phyloP scores from a whole-genome alignment of 1,284 basidiomycete species.

The Cutaneotrichosporon mucoides region DNA sequence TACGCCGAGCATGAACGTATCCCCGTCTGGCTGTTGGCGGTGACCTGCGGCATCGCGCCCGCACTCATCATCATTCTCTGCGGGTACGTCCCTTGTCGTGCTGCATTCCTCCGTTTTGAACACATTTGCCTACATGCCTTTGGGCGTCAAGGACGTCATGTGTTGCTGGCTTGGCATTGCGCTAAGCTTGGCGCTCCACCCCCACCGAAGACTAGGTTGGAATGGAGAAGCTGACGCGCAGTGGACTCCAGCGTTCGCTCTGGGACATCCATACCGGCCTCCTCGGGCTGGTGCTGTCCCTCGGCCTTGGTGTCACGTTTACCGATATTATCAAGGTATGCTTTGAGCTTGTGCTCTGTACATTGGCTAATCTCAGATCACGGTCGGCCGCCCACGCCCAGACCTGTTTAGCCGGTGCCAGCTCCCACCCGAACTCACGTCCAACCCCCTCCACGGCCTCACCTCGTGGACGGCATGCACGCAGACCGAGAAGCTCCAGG shows the following conservation, averaged over 20 bases:
- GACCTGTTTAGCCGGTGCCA: slow-evolving; percentile 81
- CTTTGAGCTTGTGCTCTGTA: neutral
- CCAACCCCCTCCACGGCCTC: slow-evolving; percentile 66
- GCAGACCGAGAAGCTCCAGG: slow-evolving; percentile 63
- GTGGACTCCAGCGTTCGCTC: slow-evolving; percentile 64
- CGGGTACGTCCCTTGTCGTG: slow-evolving; percentile 49
- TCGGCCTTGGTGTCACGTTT: slow-evolving; percentile 55
- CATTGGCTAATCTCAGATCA: slow-evolving; percentile 33
- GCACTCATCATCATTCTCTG: slow-evolving; percentile 64
- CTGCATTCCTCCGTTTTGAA: too few relatives aligned
- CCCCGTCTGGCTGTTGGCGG: slow-evolving; percentile 64
- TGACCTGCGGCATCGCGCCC: slow-evolving; percentile 67
- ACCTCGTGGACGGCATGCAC: slow-evolving; percentile 75
- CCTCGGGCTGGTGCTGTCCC: slow-evolving; percentile 55
- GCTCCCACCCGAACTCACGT: slow-evolving; percentile 60
- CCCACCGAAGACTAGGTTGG: neutral
- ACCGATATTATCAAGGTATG: slow-evolving; percentile 73
- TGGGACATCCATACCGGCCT: slow-evolving; percentile 84
- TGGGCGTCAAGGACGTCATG: too few relatives aligned
- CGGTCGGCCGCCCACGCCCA: slow-evolving; percentile 83
- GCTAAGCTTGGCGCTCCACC: neutral
- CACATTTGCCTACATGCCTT: too few relatives aligned
- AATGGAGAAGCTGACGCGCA: slow-evolving; percentile 1
- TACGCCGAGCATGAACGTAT: slow-evolving; percentile 79
- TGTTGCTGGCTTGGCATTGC: too few relatives aligned